Conservation (phyloP, 2,329 filamentous ascomycete species). For the Beauveria bassiana region DNA sequence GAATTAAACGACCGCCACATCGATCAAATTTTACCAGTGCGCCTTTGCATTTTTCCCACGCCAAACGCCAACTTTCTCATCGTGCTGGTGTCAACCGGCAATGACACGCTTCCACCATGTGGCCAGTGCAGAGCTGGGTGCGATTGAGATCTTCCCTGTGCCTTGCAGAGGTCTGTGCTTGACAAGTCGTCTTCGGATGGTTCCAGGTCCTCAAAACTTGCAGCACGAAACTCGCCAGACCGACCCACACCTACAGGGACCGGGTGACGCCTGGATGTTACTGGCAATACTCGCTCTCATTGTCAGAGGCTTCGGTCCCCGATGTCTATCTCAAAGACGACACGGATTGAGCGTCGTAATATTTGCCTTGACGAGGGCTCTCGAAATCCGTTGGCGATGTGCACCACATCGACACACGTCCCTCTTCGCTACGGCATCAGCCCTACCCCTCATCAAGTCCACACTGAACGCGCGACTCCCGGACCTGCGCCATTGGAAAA, state of each 20-base stretch:
- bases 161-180: conserved; percentile 6
- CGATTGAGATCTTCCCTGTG: conserved; percentile 4
- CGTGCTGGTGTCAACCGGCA: background rate
- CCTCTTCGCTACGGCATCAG: background rate
- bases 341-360: background rate
- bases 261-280: background rate
- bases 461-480: background rate
- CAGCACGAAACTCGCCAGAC: background rate
- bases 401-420: background rate
- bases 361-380: background rate
- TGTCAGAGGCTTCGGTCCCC: background rate
- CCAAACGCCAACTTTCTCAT: background rate
- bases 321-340: background rate
- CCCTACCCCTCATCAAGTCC: background rate
- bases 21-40: background rate
- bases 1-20: background rate
- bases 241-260: background rate
- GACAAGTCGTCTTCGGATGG: background rate
- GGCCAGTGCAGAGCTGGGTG: background rate
- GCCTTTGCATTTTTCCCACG: background rate
- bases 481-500: too few species aligned
- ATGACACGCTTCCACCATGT: background rate
- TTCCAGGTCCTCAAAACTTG: background rate
- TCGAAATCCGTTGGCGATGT: background rate
- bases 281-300: background rate